Evolutionary conservation across 192 early-diverging fungal genomes (phyloP).

Genomic region (Entomortierella lignicola): DNA sequence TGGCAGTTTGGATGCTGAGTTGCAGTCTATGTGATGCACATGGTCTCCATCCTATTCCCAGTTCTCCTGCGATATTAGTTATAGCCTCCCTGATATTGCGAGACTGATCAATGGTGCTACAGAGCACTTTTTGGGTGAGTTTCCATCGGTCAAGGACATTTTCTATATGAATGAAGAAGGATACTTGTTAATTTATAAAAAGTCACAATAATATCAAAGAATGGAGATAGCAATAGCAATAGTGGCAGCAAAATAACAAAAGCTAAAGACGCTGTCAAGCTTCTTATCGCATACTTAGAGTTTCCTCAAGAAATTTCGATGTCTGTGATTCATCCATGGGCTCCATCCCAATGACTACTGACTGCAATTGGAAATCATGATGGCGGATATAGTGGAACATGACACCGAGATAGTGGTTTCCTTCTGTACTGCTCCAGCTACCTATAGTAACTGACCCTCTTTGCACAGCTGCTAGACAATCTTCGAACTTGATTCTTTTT

Average conservation of each 20-base stretch:
- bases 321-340: not conserved
- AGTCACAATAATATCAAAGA: not conserved
- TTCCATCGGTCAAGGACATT: not conserved
- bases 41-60: not conserved
- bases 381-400: not conserved
- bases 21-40: conserved; percentile 8
- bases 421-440: not conserved
- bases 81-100: conserved; percentile 1
- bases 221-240: too few species aligned
- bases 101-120: not conserved
- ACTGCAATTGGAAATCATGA: not conserved
- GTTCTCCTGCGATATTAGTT: not conserved
- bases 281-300: not conserved
- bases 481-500: too few species aligned
- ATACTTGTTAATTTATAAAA: not conserved
- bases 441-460: not conserved
- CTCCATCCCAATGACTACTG: conserved; percentile 11
- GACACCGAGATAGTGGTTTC: not conserved
- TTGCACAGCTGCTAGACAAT: too few species aligned
- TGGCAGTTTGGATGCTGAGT: not conserved
- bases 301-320: not conserved
- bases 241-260: not conserved
- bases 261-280: too few species aligned
- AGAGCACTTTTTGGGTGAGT: not conserved
- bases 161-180: not conserved